Evolutionary conservation across 768 basidiomycete species (phyloP), one percentile per base, ranked within the genome.

Genomic region (Tulasnella sp.): DNA sequence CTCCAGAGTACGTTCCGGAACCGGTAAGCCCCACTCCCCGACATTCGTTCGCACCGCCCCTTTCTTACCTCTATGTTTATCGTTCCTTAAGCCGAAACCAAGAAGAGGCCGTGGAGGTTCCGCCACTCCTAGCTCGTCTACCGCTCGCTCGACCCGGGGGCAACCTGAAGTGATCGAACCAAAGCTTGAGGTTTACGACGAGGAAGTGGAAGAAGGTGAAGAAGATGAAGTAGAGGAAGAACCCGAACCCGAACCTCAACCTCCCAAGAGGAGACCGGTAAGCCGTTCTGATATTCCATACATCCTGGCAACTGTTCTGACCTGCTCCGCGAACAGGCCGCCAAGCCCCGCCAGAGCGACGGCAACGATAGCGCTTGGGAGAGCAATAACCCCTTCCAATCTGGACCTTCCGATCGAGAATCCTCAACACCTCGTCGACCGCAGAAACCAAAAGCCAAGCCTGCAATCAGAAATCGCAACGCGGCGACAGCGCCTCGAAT

Each of bases 361-460:
- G 57, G 72, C 35, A 91, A 92, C 51, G 92, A 93, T 75, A 94
- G 93, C 81, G 93, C 92, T 44, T 95, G 93, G 93, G 93, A 95
- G 82, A 37, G 3, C n/a, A 94, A 93, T 82, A 95, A 95, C 80
- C 89, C 94, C 39, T 95, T 95, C 83, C 93, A 95, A 82, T 94
- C 93, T 11, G 93, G 93, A n/a, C 91, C 48, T 39, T 72, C 70
- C 91, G 5, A 67, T 67, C n/a, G 61, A 32, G 93, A 95, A 7
- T 32, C 79, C 23, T 29, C 77, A 15, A 42, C 79, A 3, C 79
- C 79, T 26, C 23, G 26, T 26, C 74, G 74, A 5, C 44, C 23
- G 42, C 70, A 37, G n/a, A 55, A 61, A 75, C 75, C 48, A 16
- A 75, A 55, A 42, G 29, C 75, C 48, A 75, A 75, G 39, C 51